Conservation (phyloP, 1,284 basidiomycete species). For the Coniferiporia sulphurascens region DNA sequence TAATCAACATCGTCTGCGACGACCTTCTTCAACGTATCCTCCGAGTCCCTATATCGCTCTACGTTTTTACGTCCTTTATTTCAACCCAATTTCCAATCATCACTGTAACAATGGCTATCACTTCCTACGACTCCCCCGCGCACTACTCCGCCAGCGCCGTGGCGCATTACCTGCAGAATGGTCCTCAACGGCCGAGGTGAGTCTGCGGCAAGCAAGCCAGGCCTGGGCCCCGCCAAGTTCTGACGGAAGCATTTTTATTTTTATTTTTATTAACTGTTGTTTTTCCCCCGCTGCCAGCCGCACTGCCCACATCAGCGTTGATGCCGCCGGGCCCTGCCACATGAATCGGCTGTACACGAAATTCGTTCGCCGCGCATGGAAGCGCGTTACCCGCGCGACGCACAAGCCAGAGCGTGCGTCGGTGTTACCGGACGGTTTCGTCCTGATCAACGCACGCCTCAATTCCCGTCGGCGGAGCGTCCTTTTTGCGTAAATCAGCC, state of each 20-base stretch:
- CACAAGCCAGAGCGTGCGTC: conserved; percentile 49
- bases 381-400: conserved; percentile 48
- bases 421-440: conserved; percentile 50
- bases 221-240: neutral
- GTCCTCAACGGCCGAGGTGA: neutral
- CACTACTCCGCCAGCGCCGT: conserved; percentile 4
- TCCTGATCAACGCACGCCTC: conserved; percentile 41
- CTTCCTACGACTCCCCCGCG: neutral
- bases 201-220: neutral
- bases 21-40: neutral
- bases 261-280: no score
- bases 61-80: neutral
- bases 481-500: conserved; percentile 27
- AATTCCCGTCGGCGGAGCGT: conserved; percentile 46
- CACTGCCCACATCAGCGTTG: no score
- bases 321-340: neutral
- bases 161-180: conserved; percentile 4
- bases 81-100: neutral
- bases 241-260: no score
- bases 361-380: conserved; percentile 58
- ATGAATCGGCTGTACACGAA: conserved; percentile 32
- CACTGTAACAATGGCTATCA: neutral
- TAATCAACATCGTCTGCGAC: conserved; percentile 6
- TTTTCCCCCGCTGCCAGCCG: neutral
- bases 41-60: neutral